A percentile compares a stretch with the other conserved stretches of the same genome.
phyloP scores from a whole-genome alignment of 2,329 filamentous ascomycete genomes.

The Calcarisporium arbuscula region DNA sequence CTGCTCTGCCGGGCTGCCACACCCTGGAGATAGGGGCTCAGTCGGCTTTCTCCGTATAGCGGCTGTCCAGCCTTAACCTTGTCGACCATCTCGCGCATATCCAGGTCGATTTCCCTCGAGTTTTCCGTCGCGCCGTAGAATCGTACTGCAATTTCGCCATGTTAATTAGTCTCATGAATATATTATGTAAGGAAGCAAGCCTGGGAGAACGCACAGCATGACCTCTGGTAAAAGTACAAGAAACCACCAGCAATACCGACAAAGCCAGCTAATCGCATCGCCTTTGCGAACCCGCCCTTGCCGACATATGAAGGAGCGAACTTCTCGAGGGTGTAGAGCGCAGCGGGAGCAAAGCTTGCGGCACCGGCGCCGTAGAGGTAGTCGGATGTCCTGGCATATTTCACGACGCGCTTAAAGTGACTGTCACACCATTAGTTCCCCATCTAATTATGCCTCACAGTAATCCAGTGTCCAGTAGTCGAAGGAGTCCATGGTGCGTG shows the following conservation, averaged over 20 bases:
- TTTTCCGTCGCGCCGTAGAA: constrained; percentile 97
- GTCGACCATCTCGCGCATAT: constrained; percentile 96
- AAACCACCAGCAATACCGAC: constrained; percentile 74
- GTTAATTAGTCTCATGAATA: constrained; percentile 5
- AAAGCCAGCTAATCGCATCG: constrained; percentile 71
- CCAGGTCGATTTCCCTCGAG: constrained; percentile 82
- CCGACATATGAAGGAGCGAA: constrained; percentile 80
- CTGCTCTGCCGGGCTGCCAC: constrained; percentile 88
- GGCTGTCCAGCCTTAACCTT: constrained; percentile 91
- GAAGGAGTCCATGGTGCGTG: not conserved
- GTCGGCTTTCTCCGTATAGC: constrained; percentile 72
- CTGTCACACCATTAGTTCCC: constrained; percentile 41
- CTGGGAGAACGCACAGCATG: constrained; percentile 57
- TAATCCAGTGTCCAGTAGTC: too few species aligned
- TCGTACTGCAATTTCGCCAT: constrained; percentile 53
- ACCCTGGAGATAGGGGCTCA: constrained; percentile 88
- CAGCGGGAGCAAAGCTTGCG: constrained; percentile 64
- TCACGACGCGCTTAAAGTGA: constrained; percentile 83
- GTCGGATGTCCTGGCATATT: constrained; percentile 81
- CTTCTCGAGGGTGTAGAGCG: constrained; percentile 75
- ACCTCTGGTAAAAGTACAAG: constrained; percentile 78
- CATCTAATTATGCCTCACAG: too few species aligned
- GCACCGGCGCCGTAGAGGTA: constrained; percentile 65
- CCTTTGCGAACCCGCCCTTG: constrained; percentile 72
- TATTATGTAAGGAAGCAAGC: not conserved